A percentile compares a stretch with the other conserved stretches of the same genome.
Evolutionary conservation across 176 grass and related monocot species (phyloP).

Genomic region (Secale cereale): DNA sequence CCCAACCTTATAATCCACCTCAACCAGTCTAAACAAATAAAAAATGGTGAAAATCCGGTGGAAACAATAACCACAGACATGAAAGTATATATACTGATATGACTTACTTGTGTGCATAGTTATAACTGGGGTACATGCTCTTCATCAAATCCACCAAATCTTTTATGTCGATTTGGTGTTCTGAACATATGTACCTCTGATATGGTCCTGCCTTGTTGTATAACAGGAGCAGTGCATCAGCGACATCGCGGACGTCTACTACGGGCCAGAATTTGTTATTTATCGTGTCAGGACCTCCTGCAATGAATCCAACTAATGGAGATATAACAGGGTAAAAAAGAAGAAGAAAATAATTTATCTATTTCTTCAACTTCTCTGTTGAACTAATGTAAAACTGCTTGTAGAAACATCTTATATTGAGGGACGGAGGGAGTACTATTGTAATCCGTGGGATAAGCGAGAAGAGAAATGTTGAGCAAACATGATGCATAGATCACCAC

Average conservation of each 20-base stretch:
- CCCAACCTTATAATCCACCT: not conserved
- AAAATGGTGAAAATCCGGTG: not conserved
- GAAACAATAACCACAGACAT: not conserved
- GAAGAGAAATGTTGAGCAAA: not conserved
- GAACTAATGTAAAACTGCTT: not conserved
- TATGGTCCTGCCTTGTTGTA: slow-evolving; percentile 35
- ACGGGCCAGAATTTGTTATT: slow-evolving; percentile 30
- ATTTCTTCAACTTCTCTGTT: not conserved
- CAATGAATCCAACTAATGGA: not conserved
- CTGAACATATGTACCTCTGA: slow-evolving; percentile 39
- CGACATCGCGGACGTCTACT: slow-evolving; percentile 55
- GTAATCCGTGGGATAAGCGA: not conserved
- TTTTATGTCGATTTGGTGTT: not conserved
- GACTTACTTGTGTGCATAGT: slow-evolving; percentile 13
- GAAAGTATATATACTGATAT: not conserved
- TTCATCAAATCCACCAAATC: slow-evolving; percentile 38
- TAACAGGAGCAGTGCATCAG: slow-evolving; percentile 42
- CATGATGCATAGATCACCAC: not conserved
- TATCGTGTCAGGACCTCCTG: slow-evolving; percentile 19
- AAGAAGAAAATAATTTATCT: not conserved
- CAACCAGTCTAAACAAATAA: not conserved
- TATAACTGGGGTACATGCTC: slow-evolving; percentile 31
- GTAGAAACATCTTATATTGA: too few relatives aligned
- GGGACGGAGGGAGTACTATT: too few relatives aligned
- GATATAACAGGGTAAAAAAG: not conserved